phyloP scores from a whole-genome alignment of 177 flowering plant genomes.

The Telopea speciosissima region DNA sequence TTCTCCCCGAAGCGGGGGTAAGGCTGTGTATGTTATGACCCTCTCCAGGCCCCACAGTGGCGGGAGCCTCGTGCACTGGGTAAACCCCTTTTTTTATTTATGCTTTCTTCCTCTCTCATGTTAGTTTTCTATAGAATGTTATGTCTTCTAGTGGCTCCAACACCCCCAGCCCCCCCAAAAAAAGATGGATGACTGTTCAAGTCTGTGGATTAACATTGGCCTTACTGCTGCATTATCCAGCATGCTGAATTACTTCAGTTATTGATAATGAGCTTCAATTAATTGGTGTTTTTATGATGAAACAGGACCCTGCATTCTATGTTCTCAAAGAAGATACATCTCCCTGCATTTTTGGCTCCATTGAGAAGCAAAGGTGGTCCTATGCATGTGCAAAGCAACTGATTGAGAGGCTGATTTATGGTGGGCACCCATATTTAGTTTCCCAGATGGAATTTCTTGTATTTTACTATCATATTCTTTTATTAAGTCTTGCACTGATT shows the following conservation, averaged over 20 bases:
- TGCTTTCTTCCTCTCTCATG: not conserved
- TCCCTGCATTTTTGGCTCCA: slow-evolving; percentile 95
- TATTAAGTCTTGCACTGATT: not conserved
- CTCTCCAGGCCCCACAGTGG: too few species aligned
- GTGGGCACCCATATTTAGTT: slow-evolving; percentile 28
- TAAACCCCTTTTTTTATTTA: too few species aligned
- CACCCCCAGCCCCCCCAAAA: not conserved
- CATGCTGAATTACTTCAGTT: not conserved
- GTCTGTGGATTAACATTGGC: not conserved
- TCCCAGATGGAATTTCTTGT: not conserved
- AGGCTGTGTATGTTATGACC: too few species aligned
- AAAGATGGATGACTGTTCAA: not conserved
- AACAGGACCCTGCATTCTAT: slow-evolving; percentile 80
- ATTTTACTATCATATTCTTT: slow-evolving; percentile 6
- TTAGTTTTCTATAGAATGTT: not conserved
- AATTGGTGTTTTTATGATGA: slow-evolving; percentile 15
- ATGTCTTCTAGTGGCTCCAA: not conserved
- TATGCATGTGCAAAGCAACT: slow-evolving; percentile 99
- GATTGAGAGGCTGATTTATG: slow-evolving; percentile 93
- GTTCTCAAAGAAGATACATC: slow-evolving; percentile 81
- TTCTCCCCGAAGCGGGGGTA: too few species aligned
- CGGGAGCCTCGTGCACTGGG: too few species aligned
- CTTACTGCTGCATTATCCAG: not conserved
- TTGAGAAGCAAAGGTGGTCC: slow-evolving; percentile 99
- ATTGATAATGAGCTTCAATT: not conserved